A percentile compares a stretch with the other conserved stretches of the same genome.
phyloP scores from a whole-genome alignment of 176 grass and related monocot species.

The Neostapfia colusana region DNA sequence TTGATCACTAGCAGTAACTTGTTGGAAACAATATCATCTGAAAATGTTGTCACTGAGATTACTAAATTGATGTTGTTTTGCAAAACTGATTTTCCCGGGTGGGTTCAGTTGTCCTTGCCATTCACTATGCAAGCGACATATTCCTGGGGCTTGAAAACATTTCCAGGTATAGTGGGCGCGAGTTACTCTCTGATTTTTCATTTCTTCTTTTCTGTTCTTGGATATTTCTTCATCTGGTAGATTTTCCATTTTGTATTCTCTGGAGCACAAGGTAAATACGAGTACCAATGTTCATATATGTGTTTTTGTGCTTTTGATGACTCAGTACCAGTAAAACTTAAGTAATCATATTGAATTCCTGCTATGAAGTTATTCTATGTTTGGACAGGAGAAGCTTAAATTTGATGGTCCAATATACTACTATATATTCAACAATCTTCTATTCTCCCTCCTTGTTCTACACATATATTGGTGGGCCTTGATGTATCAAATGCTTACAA shows the following conservation, averaged over 20 bases:
- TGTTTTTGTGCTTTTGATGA: constrained; percentile 4
- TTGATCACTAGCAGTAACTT: constrained; percentile 19
- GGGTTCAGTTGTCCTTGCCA: constrained; percentile 74
- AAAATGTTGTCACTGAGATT: constrained; percentile 19
- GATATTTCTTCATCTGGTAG: constrained; percentile 67
- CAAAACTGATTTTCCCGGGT: constrained; percentile 78
- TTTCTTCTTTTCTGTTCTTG: constrained; percentile 70
- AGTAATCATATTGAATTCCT: constrained; percentile 40
- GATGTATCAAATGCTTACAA: too few relatives aligned
- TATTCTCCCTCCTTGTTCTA: constrained; percentile 77
- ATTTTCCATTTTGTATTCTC: constrained; percentile 81
- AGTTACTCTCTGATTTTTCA: constrained; percentile 54
- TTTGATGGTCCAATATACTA: constrained; percentile 83
- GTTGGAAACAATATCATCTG: constrained; percentile 12
- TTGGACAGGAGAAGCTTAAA: constrained; percentile 74
- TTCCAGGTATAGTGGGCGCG: constrained; percentile 59
- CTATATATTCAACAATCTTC: constrained; percentile 83
- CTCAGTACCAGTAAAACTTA: constrained; percentile 32
- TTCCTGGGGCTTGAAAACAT: constrained; percentile 81
- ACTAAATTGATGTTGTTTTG: constrained; percentile 38
- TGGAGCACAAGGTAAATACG: constrained; percentile 78
- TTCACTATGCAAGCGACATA: constrained; percentile 85
- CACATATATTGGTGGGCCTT: constrained; percentile 82
- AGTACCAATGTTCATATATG: constrained; percentile 16
- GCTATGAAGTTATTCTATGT: constrained; percentile 69